Base-by-base conservation (phyloP, 164 flowering plant species). In the Stephania cephalantha region DNA sequence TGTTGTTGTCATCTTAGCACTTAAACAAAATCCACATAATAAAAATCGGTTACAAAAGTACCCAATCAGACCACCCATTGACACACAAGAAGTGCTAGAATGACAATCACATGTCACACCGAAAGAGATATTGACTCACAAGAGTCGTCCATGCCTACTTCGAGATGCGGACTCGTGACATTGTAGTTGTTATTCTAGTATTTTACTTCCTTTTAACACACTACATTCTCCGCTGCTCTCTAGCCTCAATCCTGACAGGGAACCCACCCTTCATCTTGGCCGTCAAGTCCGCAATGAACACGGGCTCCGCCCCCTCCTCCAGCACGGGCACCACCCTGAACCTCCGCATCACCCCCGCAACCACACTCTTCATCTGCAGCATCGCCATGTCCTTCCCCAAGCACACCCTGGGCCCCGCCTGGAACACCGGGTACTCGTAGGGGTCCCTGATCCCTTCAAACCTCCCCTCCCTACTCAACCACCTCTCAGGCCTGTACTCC, bases 401-500 rank as follows among this genome's bases (percentile, higher is more conserved):
- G 71, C 82, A 82, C 29, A 78, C 48, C 70, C 83, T 82, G 1
- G 86, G 86, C 58, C 86, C 84, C 0, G 84, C 86, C 58, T 82
- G 81, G 63, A 82, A 84, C 35, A 80, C 86, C 13, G 84, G 81
- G 74, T 80, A 85, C 20, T 52, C 71, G 71, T 80, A 87, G 6
- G 82, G 30, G 66, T 85, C 88, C 67, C 73, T 75, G 25, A 25
- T 25, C 35, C 68, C 75, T 9, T 78, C 79, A 46, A 86, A 85
- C 29, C 75, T 78, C 85, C 84, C 81, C 45, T 79, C 86, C 66
- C 66, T 77, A 76, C 77, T 68, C 69, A 88, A 72, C 91, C 91
- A 87, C 78, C 90, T 80, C 78, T 83, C 87, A 3, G 91, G 91
- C 75, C 78, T 55, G 70, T 76, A 87, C 68, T 84, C 85, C 7